Evolutionary conservation across 23 red algal genomes (phyloP), one percentile per base, ranked within the genome.

Genomic region (Gracilaria domingensis): DNA sequence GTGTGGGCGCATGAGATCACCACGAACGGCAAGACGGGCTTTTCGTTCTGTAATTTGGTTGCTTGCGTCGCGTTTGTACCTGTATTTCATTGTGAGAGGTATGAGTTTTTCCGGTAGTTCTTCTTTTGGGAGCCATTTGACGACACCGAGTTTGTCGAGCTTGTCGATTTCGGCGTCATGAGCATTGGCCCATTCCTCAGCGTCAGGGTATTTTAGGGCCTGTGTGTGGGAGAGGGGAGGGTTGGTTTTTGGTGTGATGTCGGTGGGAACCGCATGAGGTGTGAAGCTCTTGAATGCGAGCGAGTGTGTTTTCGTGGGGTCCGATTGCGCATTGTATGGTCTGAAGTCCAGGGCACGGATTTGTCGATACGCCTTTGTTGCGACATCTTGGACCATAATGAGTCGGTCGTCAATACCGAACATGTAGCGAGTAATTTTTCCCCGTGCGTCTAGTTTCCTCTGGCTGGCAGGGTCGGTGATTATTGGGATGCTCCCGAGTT

Each of bases 201-300:
- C 71, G 75, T 89, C 86, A 26, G 86, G 72, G 38, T 89, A 80
- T n/a, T 12, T 44, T 16, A 0, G 44, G 5, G 86, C 71, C 65
- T 89, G 72, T 20, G 4, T 42, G 1, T 18, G 21, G 1, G 69
- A 65, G 42, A 29, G 26, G 0, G 86, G 42, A 45, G 54, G 54
- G 54, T 5, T 58, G 16, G 14, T 89, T 20, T 2, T 9, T 8
- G 20, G 60, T 3, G 32, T 0, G 26, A 58, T 53, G 16, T 58
- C 13, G 23, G 50, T 78, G 48, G 85, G 85, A 26, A 14, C 2
- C 21, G 20, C 6, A 33, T 54, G 83, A 16, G 38, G 70, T 25
- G n/a, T 33, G 30, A 61, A 88, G 0, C 0, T 23, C 12, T 42
- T 48, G 50, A 57, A 79, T 14, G 29, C 1, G 4, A 8, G 17